Conservation (phyloP, 1,284 basidiomycete genomes). For the Ganoderma lucidum region DNA sequence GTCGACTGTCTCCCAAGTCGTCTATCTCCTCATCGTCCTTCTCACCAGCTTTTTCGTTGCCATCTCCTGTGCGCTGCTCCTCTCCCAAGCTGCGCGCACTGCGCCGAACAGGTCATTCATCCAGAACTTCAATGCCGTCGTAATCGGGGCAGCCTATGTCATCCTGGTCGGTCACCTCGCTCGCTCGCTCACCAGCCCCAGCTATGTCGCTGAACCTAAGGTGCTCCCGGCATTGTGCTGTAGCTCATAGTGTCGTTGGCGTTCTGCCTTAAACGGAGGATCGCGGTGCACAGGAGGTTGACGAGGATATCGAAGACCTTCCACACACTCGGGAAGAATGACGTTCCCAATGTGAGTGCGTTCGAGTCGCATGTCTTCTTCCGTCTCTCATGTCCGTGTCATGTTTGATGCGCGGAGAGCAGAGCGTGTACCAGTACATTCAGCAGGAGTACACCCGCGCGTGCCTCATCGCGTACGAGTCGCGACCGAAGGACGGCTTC, state of each 20-base stretch:
- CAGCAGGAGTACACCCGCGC: conserved; percentile 82
- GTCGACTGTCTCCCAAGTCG: conserved; percentile 40
- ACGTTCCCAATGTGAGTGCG: conserved; percentile 74
- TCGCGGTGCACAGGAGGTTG: conserved; percentile 67
- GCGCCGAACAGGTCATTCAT: conserved; percentile 58
- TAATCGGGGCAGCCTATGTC: conserved; percentile 71
- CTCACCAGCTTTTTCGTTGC: conserved; percentile 61
- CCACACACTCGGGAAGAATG: conserved; percentile 63
- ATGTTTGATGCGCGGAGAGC: background rate
- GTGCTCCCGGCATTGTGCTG: background rate
- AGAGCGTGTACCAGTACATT: conserved; percentile 80
- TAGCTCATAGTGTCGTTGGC: conserved; percentile 63
- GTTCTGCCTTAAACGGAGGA: conserved; percentile 71
- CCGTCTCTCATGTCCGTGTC: background rate
- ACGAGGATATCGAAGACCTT: conserved; percentile 79
- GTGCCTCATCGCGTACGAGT: conserved; percentile 80
- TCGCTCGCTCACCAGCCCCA: background rate
- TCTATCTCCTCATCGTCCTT: conserved; percentile 63
- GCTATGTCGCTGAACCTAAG: background rate
- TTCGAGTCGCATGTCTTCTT: background rate
- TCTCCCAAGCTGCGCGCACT: conserved; percentile 75
- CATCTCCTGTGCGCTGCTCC: conserved; percentile 67
- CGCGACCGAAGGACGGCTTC: conserved; percentile 72
- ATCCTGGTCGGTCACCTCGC: conserved; percentile 59
- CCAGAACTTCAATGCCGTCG: conserved; percentile 69